A percentile compares a stretch with the other conserved stretches of the same genome.
These are phyloP conservation scores for Salix viminalis DNA, from an alignment of 345 rosid species.

Conservation along the genomic window DNA sequence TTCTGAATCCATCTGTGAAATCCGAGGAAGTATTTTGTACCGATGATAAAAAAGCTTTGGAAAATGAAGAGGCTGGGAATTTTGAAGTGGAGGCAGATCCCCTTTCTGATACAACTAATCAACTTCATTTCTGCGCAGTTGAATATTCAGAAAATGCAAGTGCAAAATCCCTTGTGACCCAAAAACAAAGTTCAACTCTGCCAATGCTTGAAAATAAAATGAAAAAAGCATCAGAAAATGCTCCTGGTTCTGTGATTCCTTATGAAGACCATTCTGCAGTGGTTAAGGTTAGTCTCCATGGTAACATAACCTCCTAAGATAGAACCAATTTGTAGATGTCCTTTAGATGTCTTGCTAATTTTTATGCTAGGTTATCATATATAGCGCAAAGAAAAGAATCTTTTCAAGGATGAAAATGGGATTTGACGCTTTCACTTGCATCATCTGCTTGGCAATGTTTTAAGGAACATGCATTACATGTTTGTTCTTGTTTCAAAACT, in stretches of 20 bases:
- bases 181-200: slow-evolving; percentile 27
- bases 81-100: slow-evolving; percentile 24
- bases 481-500: background rate
- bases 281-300: slow-evolving; percentile 50
- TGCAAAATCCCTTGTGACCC: slow-evolving; percentile 23
- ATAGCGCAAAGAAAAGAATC: background rate
- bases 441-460: background rate
- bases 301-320: background rate
- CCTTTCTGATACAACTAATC: slow-evolving; percentile 17
- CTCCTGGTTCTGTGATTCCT: slow-evolving; percentile 28
- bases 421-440: background rate
- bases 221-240: slow-evolving; percentile 20
- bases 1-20: slow-evolving; percentile 15
- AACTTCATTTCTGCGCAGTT: slow-evolving; percentile 15
- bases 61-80: slow-evolving; percentile 20
- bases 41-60: slow-evolving; percentile 13
- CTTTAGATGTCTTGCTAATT: background rate
- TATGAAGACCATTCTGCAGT: slow-evolving; percentile 28
- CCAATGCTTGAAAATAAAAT: slow-evolving; percentile 24
- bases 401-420: background rate
- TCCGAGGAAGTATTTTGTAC: slow-evolving; percentile 20
- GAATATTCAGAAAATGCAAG: slow-evolving; percentile 12
- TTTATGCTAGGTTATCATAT: background rate
- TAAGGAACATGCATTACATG: background rate
- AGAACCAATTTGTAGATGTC: background rate